Percentiles rank a stretch among this genome's conserved stretches.
phyloP scores from a whole-genome alignment of 1,139 yeast species.

The Saccharomyces hybrid region DNA sequence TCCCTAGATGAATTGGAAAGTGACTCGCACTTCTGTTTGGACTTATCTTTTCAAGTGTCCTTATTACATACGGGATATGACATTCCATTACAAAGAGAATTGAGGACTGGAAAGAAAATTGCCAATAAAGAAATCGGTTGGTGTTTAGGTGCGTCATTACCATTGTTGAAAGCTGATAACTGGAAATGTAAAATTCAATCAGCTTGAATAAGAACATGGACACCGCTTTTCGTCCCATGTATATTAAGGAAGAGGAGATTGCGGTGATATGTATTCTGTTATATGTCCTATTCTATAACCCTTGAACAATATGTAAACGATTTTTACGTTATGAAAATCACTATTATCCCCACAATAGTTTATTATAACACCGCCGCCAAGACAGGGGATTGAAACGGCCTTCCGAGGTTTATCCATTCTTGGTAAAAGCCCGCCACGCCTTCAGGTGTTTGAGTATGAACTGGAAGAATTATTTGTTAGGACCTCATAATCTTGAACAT shows the following conservation, averaged over 20 bases:
- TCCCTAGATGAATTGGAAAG: conserved; percentile 56
- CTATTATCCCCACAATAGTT: background rate
- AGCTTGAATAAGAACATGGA: conserved; percentile 10
- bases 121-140: conserved; percentile 89
- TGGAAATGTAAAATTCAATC: conserved; percentile 60
- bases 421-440: background rate
- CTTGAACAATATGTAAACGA: background rate
- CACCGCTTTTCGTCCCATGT: background rate
- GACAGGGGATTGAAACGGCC: background rate
- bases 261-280: background rate
- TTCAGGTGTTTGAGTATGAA: background rate
- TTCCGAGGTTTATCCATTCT: background rate
- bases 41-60: conserved; percentile 81
- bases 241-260: background rate
- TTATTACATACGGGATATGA: conserved; percentile 92
- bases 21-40: conserved; percentile 93
- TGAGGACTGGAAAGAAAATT: conserved; percentile 84
- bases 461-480: background rate
- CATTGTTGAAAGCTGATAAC: conserved; percentile 60
- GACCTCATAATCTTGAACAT: background rate
- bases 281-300: background rate
- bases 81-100: conserved; percentile 81
- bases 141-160: conserved; percentile 97
- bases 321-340: background rate
- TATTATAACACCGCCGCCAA: background rate